Base-by-base conservation (phyloP, 1,284 basidiomycete genomes). In the Athelia psychrophila region DNA sequence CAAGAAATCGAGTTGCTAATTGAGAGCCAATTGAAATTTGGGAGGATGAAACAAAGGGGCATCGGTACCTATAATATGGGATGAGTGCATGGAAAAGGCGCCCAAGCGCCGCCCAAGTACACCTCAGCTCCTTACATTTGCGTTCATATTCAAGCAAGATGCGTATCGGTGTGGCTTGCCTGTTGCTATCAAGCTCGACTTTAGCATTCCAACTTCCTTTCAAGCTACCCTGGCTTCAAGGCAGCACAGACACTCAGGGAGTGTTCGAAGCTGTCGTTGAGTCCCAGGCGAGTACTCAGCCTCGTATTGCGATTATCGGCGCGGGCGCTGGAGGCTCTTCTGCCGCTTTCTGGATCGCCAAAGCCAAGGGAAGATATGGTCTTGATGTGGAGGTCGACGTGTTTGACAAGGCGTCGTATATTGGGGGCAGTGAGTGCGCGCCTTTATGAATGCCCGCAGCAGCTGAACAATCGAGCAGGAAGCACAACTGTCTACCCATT, bases 371-470 rank as follows among this genome's bases (percentile, higher is more conserved):
- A 54, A 72, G 88, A 27, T 80, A 78, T 49, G 84, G 81, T 1
- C 64, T 88, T 22, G 76, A 84, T 49, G 71, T 93, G 3, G 83
- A 91, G 42, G 74, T 96, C 12, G 92, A 95, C 56, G 80, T 97
- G 8, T 96, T 86, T 65, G 94, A 98, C 59, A 80, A 79, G 57
- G 78, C 76, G 46, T 72, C 74, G 19, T 88, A 90, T 58, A 76
- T 96, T 57, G 94, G 95, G 44, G 94, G 94, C 52, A 78, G 94
- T 89, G 70, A 77, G 87, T 86, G 32, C n/a, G n/a, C n/a, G n/a
- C n/a, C 50, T 56, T 47, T 24, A 36, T n/a, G 33, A 27, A 36
- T 44, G 49, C 19, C 45, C 53, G 38, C 19, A 22, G 23, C 48
- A 45, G 33, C 44, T 32, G 42, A 58, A 45, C 51, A 44, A 19